Base-by-base conservation (phyloP, 192 early-diverging fungal species). In the Podila verticillata region DNA sequence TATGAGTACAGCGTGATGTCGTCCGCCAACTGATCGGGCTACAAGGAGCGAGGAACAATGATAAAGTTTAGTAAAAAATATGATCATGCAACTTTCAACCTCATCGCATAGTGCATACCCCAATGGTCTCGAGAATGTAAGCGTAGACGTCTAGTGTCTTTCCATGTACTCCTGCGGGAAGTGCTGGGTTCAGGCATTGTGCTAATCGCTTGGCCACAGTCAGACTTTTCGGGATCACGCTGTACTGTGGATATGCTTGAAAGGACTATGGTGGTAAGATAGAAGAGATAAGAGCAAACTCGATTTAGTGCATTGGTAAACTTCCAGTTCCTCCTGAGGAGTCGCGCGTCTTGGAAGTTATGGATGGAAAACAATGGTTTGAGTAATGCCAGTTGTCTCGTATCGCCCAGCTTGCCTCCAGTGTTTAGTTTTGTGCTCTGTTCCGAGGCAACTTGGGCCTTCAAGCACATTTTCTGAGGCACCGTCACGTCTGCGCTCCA, bases 111-210 rank as follows among this genome's bases (percentile, higher is more conserved):
- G 6, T 30, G 88, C 87, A 72, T 86, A 94, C 92, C 20, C 88
- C 87, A 63, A 91, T 94, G 29, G 86, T 91, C 19, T 86, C 77
- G 63, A 96, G 89, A 47, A 98, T 90, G 54, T 92, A 89, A 19
- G 84, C 85, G 77, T 97, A 98, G 4, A 96, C 92, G 57, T 95
- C 92, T 61, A 98, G 68, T 8, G 96, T 92, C 81, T 96, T 97
- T 83, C 96, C 95, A 77, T 98, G 97, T 17, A 98, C 96, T 20
- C 97, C 97, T 28, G 96, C 91, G 1, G 97, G 97, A 34, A 98
- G 79, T 32, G 95, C 96, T 12, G 96, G 97, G 77, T 97, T 98
- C 63, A 98, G 88, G 35, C 95, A 97, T 65, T 98, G 97, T 6
- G 96, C 97, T 26, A 98, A 83, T 28, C 97, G 90, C 85, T 97